A percentile compares a stretch with the other conserved stretches of the same genome.
These are phyloP conservation scores for Eucalyptus erythrocorys DNA, from an alignment of 345 rosid genomes.

Conservation along the genomic window DNA sequence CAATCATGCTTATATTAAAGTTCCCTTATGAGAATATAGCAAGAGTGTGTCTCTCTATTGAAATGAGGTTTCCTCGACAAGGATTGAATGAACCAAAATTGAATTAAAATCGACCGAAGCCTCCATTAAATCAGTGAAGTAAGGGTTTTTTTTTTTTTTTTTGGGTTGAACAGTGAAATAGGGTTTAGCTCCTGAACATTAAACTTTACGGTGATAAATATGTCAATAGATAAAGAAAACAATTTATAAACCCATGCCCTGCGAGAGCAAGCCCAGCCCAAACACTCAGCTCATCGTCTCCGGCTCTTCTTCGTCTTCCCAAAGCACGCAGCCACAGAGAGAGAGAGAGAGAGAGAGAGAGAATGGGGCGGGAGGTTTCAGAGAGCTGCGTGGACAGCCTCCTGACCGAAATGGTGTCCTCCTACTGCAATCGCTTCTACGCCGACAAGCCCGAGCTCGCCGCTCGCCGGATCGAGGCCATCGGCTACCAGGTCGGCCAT, in stretches of 20 bases:
- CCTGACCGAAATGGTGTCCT: conserved; percentile 79
- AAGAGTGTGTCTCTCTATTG: background rate
- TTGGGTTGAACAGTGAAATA: background rate
- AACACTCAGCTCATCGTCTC: background rate
- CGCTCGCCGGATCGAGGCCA: conserved; percentile 98
- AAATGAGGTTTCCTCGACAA: background rate
- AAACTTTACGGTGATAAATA: background rate
- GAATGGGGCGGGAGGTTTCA: conserved; percentile 84
- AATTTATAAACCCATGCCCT: background rate
- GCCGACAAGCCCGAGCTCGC: conserved; percentile 90
- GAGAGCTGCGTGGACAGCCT: conserved; percentile 88
- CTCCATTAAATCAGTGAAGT: background rate
- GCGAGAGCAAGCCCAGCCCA: background rate
- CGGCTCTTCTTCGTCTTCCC: background rate
- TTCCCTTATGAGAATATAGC: background rate
- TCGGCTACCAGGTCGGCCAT: conserved; percentile 98
- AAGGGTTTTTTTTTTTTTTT: rapidly evolving
- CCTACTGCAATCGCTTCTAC: conserved; percentile 74
- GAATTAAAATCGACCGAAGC: background rate
- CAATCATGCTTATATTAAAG: background rate
- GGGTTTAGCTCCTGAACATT: background rate
- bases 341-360: background rate
- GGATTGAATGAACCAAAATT: background rate
- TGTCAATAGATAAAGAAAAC: background rate
- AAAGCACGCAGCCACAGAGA: background rate